Base-by-base conservation (phyloP, 306 rosid genomes). In the Vigna angularis region DNA sequence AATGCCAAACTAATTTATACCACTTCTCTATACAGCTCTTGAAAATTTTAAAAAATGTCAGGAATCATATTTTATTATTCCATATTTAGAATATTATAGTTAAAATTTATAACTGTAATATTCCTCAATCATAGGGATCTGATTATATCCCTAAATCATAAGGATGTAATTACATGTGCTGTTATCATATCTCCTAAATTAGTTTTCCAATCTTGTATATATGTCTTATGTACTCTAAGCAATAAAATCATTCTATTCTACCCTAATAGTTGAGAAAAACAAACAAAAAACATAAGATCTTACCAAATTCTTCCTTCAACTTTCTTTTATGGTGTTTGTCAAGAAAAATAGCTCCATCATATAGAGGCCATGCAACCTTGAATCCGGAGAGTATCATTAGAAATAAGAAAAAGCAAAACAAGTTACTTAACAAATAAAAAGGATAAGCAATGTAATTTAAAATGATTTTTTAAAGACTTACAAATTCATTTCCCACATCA, bases 271-370 rank as follows among this genome's bases (percentile, higher is more conserved):
- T 30, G 34, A 30, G 34, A 30, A 30, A 30, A 30, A 30, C 34
- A 30, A 51, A 73, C 28, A 26, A 38, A 44, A 18, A 42, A 38
- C 4, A 64, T 16, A 61, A 45, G 10, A 82, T 59, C 95, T 86
- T 84, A 95, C 98, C 98, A 74, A 87, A 95, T 78, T 95, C 99
- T 81, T 93, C 91, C 92, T 93, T 95, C 86, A 95, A 64, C 85
- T 84, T 88, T 73, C 76, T 81, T 81, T 89, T 95, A 73, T 95
- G 99, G 86, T 84, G 85, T 79, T 53, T 82, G 78, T 88, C 90
- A 70, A 95, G 89, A 89, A 81, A 95, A 49, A 87, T 38, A 70
- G 79, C 86, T 84, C 86, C 98, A 42, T 85, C 98, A 85, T 73
- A 91, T 73, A 95, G 93, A 81, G 92, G 92, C 85, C 72, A 76